Percentiles rank a stretch among this genome's conserved stretches.
Conservation (phyloP, 1,284 basidiomycete species). For the Ustilago trichophora region DNA sequence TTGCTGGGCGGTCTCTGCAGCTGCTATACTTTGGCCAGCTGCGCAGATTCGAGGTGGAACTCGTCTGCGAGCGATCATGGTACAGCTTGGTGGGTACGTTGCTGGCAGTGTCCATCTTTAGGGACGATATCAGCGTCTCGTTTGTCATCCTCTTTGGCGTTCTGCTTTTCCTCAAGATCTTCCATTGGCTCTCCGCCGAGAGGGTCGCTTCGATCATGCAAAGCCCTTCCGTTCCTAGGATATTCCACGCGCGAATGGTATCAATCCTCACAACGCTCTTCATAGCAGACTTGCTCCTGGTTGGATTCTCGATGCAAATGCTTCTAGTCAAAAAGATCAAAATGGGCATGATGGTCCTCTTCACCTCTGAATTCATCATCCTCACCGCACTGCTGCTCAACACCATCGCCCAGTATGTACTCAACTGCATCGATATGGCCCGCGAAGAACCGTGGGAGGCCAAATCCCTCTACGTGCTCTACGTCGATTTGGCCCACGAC, state of each 20-base stretch:
- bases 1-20: constrained; percentile 81
- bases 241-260: constrained; percentile 86
- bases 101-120: constrained; percentile 94
- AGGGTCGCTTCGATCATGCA: constrained; percentile 99
- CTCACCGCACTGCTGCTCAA: constrained; percentile 83
- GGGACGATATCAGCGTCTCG: constrained; percentile 76
- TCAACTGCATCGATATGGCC: constrained; percentile 78
- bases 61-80: constrained; percentile 93
- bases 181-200: constrained; percentile 95
- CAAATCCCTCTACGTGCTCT: constrained; percentile 96
- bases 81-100: constrained; percentile 96
- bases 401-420: constrained; percentile 81
- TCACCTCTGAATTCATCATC: constrained; percentile 88
- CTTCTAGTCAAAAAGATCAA: constrained; percentile 49
- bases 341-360: constrained; percentile 82
- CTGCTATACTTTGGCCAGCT: constrained; percentile 90
- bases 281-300: constrained; percentile 76
- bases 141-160: constrained; percentile 92
- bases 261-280: constrained; percentile 77
- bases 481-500: constrained; percentile 86
- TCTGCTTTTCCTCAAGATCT: constrained; percentile 92
- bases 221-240: constrained; percentile 79
- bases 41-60: constrained; percentile 88
- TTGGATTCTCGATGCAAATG: constrained; percentile 77
- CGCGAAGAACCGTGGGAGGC: constrained; percentile 78